phyloP scores from a whole-genome alignment of 2,329 filamentous ascomycete species.

The Diaporthe vaccinii region DNA sequence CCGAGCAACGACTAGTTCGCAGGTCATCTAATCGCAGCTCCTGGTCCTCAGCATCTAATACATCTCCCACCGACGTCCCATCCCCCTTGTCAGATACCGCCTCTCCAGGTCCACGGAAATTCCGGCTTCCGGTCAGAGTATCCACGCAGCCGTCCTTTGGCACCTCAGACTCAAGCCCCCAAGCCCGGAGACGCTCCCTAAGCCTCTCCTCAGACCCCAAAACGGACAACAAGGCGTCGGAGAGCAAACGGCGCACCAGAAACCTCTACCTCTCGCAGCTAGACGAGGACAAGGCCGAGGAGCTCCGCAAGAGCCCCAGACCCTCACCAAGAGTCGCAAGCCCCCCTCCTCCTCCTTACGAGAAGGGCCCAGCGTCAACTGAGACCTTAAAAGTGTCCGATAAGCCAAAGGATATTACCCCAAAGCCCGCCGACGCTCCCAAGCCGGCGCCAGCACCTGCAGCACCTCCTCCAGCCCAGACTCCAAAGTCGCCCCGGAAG shows the following conservation, averaged over 20 bases:
- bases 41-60: constrained; percentile 26
- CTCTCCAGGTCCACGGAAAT: constrained; percentile 27
- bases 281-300: constrained; percentile 32
- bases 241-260: constrained; percentile 24
- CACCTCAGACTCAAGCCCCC: constrained; percentile 26
- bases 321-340: constrained; percentile 33
- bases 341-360: constrained; percentile 30
- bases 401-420: constrained; percentile 13
- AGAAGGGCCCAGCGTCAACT: constrained; percentile 31
- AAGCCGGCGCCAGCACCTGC: constrained; percentile 12
- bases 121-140: constrained; percentile 26
- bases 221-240: constrained; percentile 27
- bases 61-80: constrained; percentile 25
- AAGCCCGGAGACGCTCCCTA: constrained; percentile 20
- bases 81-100: constrained; percentile 29
- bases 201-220: constrained; percentile 23
- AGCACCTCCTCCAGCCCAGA: not conserved
- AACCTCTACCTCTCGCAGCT: constrained; percentile 28
- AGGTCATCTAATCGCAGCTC: constrained; percentile 26
- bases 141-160: constrained; percentile 29
- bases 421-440: constrained; percentile 16
- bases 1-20: constrained; percentile 26
- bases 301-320: constrained; percentile 33
- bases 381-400: constrained; percentile 32
- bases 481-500: constrained; percentile 23